These are phyloP conservation scores for Viridothelium virens DNA, from an alignment of 495 filamentous ascomycete species.

Conservation along the genomic window DNA sequence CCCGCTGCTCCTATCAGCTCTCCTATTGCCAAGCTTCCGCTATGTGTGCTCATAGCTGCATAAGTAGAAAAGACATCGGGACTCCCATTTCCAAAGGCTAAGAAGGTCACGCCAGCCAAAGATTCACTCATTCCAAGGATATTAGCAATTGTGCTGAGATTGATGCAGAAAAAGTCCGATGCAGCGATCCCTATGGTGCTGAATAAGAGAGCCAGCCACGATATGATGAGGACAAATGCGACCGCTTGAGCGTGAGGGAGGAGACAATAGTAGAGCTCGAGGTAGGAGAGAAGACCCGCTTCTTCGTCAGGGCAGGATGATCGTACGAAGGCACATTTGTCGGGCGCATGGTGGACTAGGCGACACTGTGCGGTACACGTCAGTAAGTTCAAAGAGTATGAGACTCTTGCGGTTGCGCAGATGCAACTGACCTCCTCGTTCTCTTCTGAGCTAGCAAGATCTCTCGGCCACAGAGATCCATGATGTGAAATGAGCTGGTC, in stretches of 20 bases:
- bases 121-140: slow-evolving; percentile 91
- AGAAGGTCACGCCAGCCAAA: slow-evolving; percentile 90
- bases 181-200: slow-evolving; percentile 98
- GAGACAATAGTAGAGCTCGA: slow-evolving; percentile 85
- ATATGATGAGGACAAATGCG: slow-evolving; percentile 65
- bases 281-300: slow-evolving; percentile 81
- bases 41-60: slow-evolving; percentile 93
- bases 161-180: slow-evolving; percentile 95
- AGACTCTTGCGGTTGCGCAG: background rate
- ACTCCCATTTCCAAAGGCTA: slow-evolving; percentile 98
- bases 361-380: slow-evolving; percentile 54
- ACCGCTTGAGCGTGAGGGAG: slow-evolving; percentile 61
- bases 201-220: slow-evolving; percentile 88
- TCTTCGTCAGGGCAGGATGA: slow-evolving; percentile 82
- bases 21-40: slow-evolving; percentile 88
- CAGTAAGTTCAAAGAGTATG: background rate
- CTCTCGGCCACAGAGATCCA: slow-evolving; percentile 12
- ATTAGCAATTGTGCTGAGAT: slow-evolving; percentile 82
- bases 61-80: slow-evolving; percentile 98
- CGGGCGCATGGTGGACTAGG: slow-evolving; percentile 61
- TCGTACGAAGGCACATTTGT: slow-evolving; percentile 82
- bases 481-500: background rate
- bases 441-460: background rate
- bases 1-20: slow-evolving; percentile 92
- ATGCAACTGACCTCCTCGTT: slow-evolving; percentile 22